Percentiles rank a stretch among this genome's conserved stretches.
phyloP scores from a whole-genome alignment of 1,139 yeast species.

The Wickerhamiella pararugosa region DNA sequence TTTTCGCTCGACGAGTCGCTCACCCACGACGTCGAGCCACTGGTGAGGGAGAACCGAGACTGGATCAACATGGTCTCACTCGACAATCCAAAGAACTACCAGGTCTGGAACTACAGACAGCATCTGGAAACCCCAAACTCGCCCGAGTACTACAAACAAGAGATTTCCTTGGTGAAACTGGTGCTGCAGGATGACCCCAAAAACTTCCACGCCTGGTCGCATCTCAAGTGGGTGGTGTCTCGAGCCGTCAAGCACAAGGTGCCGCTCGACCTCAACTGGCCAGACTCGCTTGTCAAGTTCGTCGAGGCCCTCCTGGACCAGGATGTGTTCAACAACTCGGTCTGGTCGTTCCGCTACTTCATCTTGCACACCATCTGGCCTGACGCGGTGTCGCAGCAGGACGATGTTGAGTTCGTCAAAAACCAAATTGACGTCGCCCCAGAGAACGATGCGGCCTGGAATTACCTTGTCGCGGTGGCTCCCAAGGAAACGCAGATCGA shows the following conservation, averaged over 20 bases:
- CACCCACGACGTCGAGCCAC: slow-evolving; percentile 11
- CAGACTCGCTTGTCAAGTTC: slow-evolving; percentile 37
- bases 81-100: slow-evolving; percentile 79
- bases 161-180: slow-evolving; percentile 44
- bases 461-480: slow-evolving; percentile 51
- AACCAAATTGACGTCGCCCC: slow-evolving; percentile 44
- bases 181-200: slow-evolving; percentile 71
- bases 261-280: slow-evolving; percentile 30
- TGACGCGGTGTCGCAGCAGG: slow-evolving; percentile 13
- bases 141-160: slow-evolving; percentile 25
- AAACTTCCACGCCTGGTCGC: slow-evolving; percentile 95
- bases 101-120: slow-evolving; percentile 88
- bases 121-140: slow-evolving; percentile 13
- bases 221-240: slow-evolving; percentile 63
- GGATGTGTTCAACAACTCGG: slow-evolving; percentile 81
- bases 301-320: slow-evolving; percentile 34
- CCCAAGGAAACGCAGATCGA: slow-evolving; percentile 27
- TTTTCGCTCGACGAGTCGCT: slow-evolving; percentile 12
- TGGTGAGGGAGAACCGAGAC: slow-evolving; percentile 25
- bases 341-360: slow-evolving; percentile 81
- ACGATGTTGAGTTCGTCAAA: slow-evolving; percentile 35
- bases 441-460: slow-evolving; percentile 82
- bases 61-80: slow-evolving; percentile 72
- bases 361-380: slow-evolving; percentile 21
- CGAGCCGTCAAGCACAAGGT: slow-evolving; percentile 13